A percentile compares a stretch with the other conserved stretches of the same genome.
These are phyloP conservation scores for Globisporangium viniferum DNA, from an alignment of 352 stramenopile species.

Conservation along the genomic window DNA sequence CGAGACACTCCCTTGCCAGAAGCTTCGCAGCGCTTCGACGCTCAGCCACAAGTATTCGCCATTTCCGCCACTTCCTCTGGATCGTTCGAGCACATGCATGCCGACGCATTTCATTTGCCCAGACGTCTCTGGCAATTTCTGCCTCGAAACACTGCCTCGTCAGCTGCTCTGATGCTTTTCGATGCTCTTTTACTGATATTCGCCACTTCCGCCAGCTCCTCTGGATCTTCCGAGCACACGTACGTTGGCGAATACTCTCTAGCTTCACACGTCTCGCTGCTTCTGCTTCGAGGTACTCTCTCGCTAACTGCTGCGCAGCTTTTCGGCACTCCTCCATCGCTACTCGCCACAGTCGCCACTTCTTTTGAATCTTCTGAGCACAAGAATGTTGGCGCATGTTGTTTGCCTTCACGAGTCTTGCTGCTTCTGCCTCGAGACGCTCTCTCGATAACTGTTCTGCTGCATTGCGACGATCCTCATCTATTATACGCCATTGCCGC, in stretches of 20 bases:
- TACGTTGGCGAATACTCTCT: background rate
- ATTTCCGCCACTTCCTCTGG: slow-evolving; percentile 17
- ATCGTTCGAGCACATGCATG: slow-evolving; percentile 14
- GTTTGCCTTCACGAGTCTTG: background rate
- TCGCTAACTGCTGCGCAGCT: background rate
- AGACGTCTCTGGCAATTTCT: background rate
- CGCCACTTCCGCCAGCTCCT: slow-evolving; percentile 13
- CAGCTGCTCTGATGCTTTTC: background rate
- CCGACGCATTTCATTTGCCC: background rate
- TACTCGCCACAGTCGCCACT: background rate
- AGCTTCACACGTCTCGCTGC: background rate
- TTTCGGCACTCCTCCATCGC: background rate
- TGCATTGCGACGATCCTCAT: background rate
- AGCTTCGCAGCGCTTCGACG: background rate
- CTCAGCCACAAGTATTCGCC: slow-evolving; percentile 1
- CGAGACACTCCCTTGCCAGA: background rate
- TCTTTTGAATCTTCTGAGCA: slow-evolving; percentile 6
- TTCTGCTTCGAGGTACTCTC: background rate
- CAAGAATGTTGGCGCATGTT: background rate
- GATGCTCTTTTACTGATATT: slow-evolving; percentile 8
- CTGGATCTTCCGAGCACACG: slow-evolving; percentile 7
- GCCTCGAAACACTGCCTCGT: background rate
- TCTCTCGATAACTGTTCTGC: background rate
- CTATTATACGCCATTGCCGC: slow-evolving; percentile 8
- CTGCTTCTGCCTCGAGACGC: background rate